Percentiles rank a stretch among this genome's conserved stretches.
phyloP scores from a whole-genome alignment of 768 basidiomycete species.

The Tulasnella sp. region DNA sequence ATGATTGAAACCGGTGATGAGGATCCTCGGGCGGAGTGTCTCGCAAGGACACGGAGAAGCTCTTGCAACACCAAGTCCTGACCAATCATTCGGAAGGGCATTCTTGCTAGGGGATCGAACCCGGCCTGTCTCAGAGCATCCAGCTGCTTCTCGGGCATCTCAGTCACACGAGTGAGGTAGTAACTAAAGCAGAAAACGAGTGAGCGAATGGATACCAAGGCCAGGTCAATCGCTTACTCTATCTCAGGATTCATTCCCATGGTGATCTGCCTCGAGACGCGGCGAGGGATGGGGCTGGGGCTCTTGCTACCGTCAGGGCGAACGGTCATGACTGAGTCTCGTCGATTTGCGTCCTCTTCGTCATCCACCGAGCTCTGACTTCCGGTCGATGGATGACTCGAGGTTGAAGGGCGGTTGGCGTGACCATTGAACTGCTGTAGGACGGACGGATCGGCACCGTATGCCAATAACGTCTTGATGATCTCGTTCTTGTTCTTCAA shows the following conservation, averaged over 20 bases:
- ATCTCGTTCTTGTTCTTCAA: conserved; percentile 72
- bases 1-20: conserved; percentile 34
- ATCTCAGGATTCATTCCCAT: conserved; percentile 44
- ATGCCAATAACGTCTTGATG: conserved; percentile 73
- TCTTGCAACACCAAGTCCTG: conserved; percentile 82
- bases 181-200: conserved; percentile 54
- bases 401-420: conserved; percentile 11
- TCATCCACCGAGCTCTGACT: conserved; percentile 17
- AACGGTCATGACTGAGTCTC: conserved; percentile 32
- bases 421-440: conserved; percentile 40
- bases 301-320: neutral
- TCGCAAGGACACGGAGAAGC: conserved; percentile 53
- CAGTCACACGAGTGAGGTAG: conserved; percentile 52
- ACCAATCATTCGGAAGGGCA: conserved; percentile 79
- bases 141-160: conserved; percentile 50
- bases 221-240: conserved; percentile 49
- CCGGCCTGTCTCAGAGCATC: conserved; percentile 72
- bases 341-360: neutral
- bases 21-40: conserved; percentile 31
- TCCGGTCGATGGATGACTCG: neutral
- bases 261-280: conserved; percentile 23
- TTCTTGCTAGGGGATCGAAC: conserved; percentile 73
- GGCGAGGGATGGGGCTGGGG: neutral
- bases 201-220: neutral
- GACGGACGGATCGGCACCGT: conserved; percentile 73